Base-by-base conservation (phyloP, 805 yeast genomes). In the Candida montana region DNA sequence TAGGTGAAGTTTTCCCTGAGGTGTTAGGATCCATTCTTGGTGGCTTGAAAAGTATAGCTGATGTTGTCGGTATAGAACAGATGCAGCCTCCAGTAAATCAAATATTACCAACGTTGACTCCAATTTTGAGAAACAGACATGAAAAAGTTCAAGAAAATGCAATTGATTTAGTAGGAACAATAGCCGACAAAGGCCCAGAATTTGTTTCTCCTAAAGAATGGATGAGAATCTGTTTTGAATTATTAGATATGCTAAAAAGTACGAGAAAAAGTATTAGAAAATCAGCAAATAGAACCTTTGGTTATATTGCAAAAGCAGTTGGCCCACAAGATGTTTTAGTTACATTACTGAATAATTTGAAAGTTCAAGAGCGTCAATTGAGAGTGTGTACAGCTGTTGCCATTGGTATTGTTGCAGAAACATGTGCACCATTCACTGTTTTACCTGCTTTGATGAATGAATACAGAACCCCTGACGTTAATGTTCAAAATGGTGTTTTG, bases 301-400 rank as follows among this genome's bases (percentile, higher is more conserved):
- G 98, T 0, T 74, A 76, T 39, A 89, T 93, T 47, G 90, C 99
- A 0, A 77, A 76, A 48, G 95, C 95, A 0, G 82, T 93, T 37
- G 99, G 99, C 0, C 99, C 99, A 0, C 93, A 87, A 47, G 98
- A 93, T 59, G 95, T 93, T 4, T 62, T 93, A 17, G 90, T 82
- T 1, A 83, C 95, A 43, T 66, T 93, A 29, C 64, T 93, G 42
- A 87, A 85, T 52, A 91, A 91, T 52, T 67, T 93, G 50, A 74
- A 86, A 45, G 95, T 90, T 7, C 98, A 91, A 58, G 98, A 93
- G 58, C 84, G 99, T 57, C 99, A 93, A 64, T 71, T 87, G 32
- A 81, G 99, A 57, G 96, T 93, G 8, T 91, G 96, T 60, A 88
- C 98, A 0, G 96, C 99, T 6, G 97, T 93, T 31, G 99, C 99